phyloP scores from a whole-genome alignment of 179 eudicot genomes.

The Beta macrorhiza region DNA sequence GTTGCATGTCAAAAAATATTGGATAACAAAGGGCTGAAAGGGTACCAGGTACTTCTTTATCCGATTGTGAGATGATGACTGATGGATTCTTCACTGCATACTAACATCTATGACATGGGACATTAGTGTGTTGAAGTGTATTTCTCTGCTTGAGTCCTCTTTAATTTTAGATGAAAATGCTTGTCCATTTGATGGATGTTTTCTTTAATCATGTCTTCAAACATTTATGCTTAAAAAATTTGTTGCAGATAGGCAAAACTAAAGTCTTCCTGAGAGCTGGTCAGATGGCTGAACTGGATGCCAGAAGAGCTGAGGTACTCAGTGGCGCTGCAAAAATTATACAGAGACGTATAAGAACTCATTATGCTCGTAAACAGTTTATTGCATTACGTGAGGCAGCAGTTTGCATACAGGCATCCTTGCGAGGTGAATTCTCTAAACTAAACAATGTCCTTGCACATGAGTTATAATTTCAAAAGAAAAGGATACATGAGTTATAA shows the following conservation, averaged over 20 bases:
- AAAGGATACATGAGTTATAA: background rate
- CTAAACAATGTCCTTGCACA: background rate
- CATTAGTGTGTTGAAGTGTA: background rate
- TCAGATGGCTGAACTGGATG: conserved; percentile 99
- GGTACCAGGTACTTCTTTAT: conserved; percentile 67
- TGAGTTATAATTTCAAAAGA: background rate
- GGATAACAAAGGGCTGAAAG: conserved; percentile 81
- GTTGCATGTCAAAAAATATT: conserved; percentile 68
- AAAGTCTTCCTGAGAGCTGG: conserved; percentile 97
- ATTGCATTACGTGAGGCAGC: conserved; percentile 60
- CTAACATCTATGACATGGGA: background rate
- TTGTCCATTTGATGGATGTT: background rate
- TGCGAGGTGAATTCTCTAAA: conserved; percentile 55
- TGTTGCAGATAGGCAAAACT: conserved; percentile 80
- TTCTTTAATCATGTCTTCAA: background rate
- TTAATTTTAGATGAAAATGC: background rate
- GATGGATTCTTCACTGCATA: background rate
- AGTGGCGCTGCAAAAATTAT: conserved; percentile 76
- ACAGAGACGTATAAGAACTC: conserved; percentile 74
- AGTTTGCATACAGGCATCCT: conserved; percentile 55
- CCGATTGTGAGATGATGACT: background rate
- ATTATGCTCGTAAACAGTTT: conserved; percentile 73
- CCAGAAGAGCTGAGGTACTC: conserved; percentile 82
- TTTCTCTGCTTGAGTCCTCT: background rate
- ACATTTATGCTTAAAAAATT: conserved; percentile 12